Evolutionary conservation across 2,329 filamentous ascomycete species (phyloP).

Genomic region (Pestalotiopsis sp.): DNA sequence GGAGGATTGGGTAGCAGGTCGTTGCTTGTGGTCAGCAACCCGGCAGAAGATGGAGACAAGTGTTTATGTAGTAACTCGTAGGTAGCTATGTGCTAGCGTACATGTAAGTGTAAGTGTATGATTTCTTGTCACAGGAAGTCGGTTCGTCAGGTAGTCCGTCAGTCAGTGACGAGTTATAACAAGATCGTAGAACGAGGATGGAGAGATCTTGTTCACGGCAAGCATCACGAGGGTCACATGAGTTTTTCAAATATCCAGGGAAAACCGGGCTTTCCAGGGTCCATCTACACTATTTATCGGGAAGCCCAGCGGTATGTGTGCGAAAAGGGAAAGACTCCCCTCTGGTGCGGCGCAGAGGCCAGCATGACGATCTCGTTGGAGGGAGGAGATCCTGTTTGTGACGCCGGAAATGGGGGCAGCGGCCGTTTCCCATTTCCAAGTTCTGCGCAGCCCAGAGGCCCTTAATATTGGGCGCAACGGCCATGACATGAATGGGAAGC

Average conservation of each 20-base stretch:
- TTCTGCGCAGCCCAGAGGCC: background rate
- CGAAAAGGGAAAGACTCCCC: background rate
- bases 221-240: background rate
- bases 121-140: no score
- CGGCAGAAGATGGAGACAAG: background rate
- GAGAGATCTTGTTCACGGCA: background rate
- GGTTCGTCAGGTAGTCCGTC: background rate
- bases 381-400: slow-evolving; percentile 10
- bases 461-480: slow-evolving; percentile 10
- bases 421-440: slow-evolving; percentile 12
- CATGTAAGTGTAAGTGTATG: no score
- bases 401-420: background rate
- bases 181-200: background rate
- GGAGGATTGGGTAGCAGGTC: background rate
- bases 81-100: background rate
- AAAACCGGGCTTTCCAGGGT: background rate
- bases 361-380: slow-evolving; percentile 10
- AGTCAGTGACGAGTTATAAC: background rate
- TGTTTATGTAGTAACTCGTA: background rate
- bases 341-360: slow-evolving; percentile 2
- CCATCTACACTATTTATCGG: background rate
- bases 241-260: background rate
- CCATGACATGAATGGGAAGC: slow-evolving; percentile 1
- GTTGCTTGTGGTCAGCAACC: background rate
- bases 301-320: background rate